A percentile compares a stretch with the other conserved stretches of the same genome.
These are phyloP conservation scores for Saturnispora hagleri DNA, from an alignment of 805 yeast species.

Conservation along the genomic window DNA sequence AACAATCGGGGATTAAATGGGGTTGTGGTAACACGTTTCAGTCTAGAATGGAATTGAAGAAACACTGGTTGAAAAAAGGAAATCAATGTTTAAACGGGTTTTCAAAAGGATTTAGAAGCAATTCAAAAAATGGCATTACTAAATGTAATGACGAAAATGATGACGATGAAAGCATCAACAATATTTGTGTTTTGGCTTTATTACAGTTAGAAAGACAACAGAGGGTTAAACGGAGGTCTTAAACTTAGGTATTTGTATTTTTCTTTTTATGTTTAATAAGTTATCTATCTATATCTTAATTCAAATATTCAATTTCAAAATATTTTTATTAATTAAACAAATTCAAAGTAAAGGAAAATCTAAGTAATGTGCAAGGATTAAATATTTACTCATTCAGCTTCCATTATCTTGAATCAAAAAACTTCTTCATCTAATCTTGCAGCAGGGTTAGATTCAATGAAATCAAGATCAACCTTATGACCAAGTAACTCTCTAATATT, in stretches of 20 bases:
- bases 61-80: constrained; percentile 8
- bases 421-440: constrained; percentile 86
- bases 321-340: not conserved
- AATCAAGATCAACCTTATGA: constrained; percentile 90
- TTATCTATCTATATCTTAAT: not conserved
- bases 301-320: not conserved
- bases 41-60: constrained; percentile 3
- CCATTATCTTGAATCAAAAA: constrained; percentile 18
- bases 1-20: constrained; percentile 1
- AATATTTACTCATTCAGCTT: not conserved
- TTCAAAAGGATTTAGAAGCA: not conserved
- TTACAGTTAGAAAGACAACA: constrained; percentile 6
- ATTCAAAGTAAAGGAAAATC: not conserved
- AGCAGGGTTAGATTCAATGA: constrained; percentile 93
- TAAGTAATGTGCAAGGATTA: not conserved
- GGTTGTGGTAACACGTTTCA: constrained; percentile 7
- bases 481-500: constrained; percentile 96
- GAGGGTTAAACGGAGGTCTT: not conserved
- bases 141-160: not conserved
- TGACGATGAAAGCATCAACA: not conserved
- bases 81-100: not conserved
- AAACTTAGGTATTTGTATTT: not conserved
- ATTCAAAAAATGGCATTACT: not conserved
- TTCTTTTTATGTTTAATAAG: not conserved
- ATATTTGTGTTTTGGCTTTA: not conserved